These are phyloP conservation scores for Plantago elongata DNA, from an alignment of 257 asterid genomes.

Conservation along the genomic window DNA sequence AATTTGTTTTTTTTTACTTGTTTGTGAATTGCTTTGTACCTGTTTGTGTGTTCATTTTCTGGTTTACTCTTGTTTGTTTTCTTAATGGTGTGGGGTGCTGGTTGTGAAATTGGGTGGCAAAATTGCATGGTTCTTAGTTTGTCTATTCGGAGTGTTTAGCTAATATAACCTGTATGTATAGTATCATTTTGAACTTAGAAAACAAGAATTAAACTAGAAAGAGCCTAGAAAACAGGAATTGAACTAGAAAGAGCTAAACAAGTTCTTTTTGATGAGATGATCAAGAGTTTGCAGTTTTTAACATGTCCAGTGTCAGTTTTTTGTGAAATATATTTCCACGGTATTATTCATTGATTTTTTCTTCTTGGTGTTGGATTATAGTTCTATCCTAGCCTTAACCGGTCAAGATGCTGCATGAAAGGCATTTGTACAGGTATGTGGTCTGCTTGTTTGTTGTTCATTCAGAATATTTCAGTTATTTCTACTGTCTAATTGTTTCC, in stretches of 20 bases:
- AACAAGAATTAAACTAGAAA: too few species aligned
- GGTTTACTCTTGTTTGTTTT: too few species aligned
- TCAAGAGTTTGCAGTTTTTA: not conserved
- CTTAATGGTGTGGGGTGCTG: too few species aligned
- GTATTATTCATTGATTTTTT: conserved; percentile 1
- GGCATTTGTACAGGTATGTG: conserved; percentile 93
- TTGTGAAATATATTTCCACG: conserved; percentile 1
- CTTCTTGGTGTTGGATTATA: conserved; percentile 36
- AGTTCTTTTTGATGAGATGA: too few species aligned
- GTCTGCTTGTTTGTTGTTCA: conserved; percentile 9
- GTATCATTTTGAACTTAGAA: too few species aligned
- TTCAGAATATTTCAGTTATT: not conserved
- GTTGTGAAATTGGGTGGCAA: too few species aligned
- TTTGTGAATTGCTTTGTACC: not conserved
- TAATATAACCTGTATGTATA: too few species aligned
- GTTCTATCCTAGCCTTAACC: conserved; percentile 97
- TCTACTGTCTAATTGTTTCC: conserved; percentile 14
- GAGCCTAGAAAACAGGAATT: too few species aligned
- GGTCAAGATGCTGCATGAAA: conserved; percentile 95
- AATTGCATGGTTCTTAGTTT: too few species aligned
- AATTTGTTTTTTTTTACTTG: too few species aligned
- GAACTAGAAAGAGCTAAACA: too few species aligned
- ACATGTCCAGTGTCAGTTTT: not conserved
- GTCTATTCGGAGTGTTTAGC: too few species aligned
- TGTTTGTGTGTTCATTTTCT: not conserved